A percentile compares a stretch with the other conserved stretches of the same genome.
phyloP scores from a whole-genome alignment of 1,284 basidiomycete species.

The Phlebopus sp. region DNA sequence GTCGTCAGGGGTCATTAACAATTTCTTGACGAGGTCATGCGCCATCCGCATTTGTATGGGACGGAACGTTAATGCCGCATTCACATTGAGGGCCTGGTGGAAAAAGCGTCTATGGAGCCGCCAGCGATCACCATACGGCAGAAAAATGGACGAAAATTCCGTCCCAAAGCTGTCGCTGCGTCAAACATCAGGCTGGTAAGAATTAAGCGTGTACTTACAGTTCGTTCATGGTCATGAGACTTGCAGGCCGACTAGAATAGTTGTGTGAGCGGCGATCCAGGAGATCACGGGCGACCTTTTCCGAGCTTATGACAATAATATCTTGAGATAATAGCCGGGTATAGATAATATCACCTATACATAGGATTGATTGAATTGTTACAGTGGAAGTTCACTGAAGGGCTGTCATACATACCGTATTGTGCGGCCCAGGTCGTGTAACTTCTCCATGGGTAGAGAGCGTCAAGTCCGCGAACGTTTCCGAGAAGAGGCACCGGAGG shows the following conservation, averaged over 20 bases:
- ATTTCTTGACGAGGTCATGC: conserved; percentile 17
- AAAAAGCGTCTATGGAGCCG: conserved; percentile 29
- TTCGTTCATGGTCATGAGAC: conserved; percentile 12
- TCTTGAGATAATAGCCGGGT: conserved; percentile 17
- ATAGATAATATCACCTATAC: conserved; percentile 20
- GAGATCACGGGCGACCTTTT: conserved; percentile 23
- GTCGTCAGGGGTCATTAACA: conserved; percentile 6
- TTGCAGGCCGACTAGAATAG: conserved; percentile 23
- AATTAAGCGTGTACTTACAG: conserved; percentile 11
- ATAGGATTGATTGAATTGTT: background rate
- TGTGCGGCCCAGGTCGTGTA: conserved; percentile 22
- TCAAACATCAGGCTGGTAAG: background rate
- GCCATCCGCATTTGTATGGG: conserved; percentile 22
- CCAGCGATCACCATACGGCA: conserved; percentile 26
- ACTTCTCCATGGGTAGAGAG: conserved; percentile 19
- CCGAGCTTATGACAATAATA: conserved; percentile 23
- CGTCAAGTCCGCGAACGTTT: conserved; percentile 17
- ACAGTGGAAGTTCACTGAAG: background rate
- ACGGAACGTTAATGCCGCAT: conserved; percentile 18
- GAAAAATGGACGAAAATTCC: conserved; percentile 20
- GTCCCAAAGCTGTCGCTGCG: conserved; percentile 13
- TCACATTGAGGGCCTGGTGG: conserved; percentile 22
- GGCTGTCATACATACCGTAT: conserved; percentile 18
- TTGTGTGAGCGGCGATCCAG: conserved; percentile 18
- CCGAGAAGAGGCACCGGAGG: conserved; percentile 20